These are phyloP conservation scores for Sugiyamaella xylanicola DNA, from an alignment of 1,139 yeast genomes.

Conservation along the genomic window DNA sequence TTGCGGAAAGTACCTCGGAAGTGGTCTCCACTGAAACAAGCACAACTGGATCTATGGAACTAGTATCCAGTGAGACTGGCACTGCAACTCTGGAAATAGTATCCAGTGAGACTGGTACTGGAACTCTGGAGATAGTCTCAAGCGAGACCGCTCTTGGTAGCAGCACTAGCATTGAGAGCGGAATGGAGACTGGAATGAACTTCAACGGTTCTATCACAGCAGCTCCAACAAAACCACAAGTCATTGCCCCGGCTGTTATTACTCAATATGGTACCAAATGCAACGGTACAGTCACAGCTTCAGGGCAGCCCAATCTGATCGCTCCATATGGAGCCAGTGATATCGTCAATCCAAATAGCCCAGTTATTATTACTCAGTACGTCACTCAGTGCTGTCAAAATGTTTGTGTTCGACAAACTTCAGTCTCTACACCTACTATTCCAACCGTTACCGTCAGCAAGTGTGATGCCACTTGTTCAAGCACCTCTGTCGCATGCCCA, in stretches of 20 bases:
- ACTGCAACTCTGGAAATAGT: too few relatives aligned
- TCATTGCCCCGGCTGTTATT: slow-evolving; percentile 14
- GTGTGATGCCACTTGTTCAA: slow-evolving; percentile 17
- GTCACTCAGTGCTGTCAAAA: slow-evolving; percentile 28
- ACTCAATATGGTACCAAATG: slow-evolving; percentile 10
- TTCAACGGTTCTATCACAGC: background rate
- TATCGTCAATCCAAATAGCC: slow-evolving; percentile 13
- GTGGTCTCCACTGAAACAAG: too few relatives aligned
- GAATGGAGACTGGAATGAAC: background rate
- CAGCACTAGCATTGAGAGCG: background rate
- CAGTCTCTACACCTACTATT: slow-evolving; percentile 23
- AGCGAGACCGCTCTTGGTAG: background rate
- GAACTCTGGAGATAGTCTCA: background rate
- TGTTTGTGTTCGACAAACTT: slow-evolving; percentile 23
- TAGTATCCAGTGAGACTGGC: too few relatives aligned
- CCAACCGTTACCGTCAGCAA: slow-evolving; percentile 27
- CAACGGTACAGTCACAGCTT: slow-evolving; percentile 2
- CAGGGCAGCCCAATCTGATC: slow-evolving; percentile 8
- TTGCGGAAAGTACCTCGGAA: background rate
- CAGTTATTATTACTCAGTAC: slow-evolving; percentile 20
- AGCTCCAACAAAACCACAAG: slow-evolving; percentile 2
- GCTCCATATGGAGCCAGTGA: slow-evolving; percentile 16
- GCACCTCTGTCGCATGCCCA: slow-evolving; percentile 27
- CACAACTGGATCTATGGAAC: too few relatives aligned
- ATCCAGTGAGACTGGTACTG: too few relatives aligned